Conservation (phyloP, 441 rosid genomes). For the Arabidopsis hybrid region DNA sequence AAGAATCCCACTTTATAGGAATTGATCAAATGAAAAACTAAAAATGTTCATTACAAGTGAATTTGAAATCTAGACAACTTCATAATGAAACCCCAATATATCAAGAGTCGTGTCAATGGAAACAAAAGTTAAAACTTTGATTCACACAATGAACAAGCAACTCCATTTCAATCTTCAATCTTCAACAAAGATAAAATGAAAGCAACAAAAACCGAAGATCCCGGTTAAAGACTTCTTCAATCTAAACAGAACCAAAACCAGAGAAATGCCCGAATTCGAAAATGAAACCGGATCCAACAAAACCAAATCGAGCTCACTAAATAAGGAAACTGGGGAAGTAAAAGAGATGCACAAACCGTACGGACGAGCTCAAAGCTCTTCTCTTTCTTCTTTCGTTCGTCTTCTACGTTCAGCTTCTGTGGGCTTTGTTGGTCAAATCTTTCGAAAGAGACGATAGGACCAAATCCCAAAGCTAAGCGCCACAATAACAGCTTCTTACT, state of each 20-base stretch:
- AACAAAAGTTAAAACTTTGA: constrained; percentile 1
- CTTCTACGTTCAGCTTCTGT: constrained; percentile 12
- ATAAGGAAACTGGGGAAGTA: background rate
- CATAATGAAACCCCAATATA: background rate
- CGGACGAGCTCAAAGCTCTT: constrained; percentile 19
- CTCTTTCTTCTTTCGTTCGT: background rate
- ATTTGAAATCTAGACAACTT: too few species aligned
- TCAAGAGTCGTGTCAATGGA: background rate
- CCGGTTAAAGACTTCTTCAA: constrained; percentile 26
- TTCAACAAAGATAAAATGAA: constrained; percentile 17
- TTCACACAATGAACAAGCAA: constrained; percentile 8
- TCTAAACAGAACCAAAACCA: constrained; percentile 17
- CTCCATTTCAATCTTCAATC: constrained; percentile 35
- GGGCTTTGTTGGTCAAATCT: constrained; percentile 35
- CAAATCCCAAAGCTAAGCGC: constrained; percentile 47
- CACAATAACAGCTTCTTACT: constrained; percentile 45
- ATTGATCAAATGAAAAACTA: constrained; percentile 26
- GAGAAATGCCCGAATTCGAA: constrained; percentile 30
- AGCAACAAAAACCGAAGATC: constrained; percentile 32
- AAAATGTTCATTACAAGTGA: constrained; percentile 21
- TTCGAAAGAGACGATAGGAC: constrained; percentile 44
- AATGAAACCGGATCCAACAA: constrained; percentile 24
- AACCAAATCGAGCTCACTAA: constrained; percentile 7
- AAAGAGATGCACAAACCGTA: constrained; percentile 36
- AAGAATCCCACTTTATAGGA: constrained; percentile 30